Conservation (phyloP, 208 protist species). For the Crithidia mellificae region DNA sequence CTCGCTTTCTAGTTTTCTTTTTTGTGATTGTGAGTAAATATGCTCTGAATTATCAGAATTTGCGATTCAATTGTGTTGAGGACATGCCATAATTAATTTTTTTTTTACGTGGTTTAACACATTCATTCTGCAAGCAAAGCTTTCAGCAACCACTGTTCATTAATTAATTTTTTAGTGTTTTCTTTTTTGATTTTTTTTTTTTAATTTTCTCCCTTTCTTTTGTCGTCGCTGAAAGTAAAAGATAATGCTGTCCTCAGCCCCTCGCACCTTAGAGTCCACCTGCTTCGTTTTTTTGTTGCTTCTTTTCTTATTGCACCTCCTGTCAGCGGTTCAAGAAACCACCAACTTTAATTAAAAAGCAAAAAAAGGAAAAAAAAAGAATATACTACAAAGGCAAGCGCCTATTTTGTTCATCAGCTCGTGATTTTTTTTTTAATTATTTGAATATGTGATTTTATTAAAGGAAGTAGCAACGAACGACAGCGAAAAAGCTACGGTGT, state of each 20-base stretch:
- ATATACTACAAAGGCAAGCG: too few species aligned
- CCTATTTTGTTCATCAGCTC: constrained; percentile 8
- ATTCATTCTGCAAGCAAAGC: not conserved
- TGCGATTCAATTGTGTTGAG: too few species aligned
- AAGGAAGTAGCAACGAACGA: too few species aligned
- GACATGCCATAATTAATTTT: not conserved
- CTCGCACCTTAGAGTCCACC: too few species aligned
- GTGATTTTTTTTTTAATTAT: not conserved
- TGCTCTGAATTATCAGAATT: too few species aligned
- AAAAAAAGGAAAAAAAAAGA: too few species aligned
- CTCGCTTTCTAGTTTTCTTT: too few species aligned
- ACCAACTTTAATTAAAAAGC: too few species aligned
- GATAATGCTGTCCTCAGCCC: not conserved
- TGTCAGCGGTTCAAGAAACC: too few species aligned
- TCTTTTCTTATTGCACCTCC: too few species aligned
- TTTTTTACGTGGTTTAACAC: not conserved
- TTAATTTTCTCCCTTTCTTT: not conserved
- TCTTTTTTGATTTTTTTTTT: not conserved
- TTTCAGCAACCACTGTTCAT: not conserved
- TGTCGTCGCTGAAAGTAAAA: not conserved
- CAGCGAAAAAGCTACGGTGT: not conserved
- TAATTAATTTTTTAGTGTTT: not conserved
- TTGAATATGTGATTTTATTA: too few species aligned
- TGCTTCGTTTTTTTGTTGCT: constrained; percentile 12
- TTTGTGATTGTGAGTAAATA: too few species aligned